Evolutionary conservation across 2,329 filamentous ascomycete species (phyloP).

Genomic region (Epichloe elymi): DNA sequence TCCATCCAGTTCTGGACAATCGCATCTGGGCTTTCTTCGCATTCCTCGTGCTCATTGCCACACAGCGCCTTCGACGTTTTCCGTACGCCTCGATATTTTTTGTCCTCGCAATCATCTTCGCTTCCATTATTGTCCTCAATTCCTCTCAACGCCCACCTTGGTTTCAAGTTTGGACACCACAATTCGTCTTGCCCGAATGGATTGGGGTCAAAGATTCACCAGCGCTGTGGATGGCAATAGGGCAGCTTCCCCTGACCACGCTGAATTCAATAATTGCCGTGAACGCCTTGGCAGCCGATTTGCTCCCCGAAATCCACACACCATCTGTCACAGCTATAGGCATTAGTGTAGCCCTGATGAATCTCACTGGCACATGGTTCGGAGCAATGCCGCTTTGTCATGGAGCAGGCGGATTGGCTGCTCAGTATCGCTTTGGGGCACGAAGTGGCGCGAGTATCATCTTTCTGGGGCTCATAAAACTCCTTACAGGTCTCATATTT

Average conservation of each 20-base stretch:
- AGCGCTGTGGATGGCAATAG: slow-evolving; percentile 51
- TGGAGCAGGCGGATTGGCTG: slow-evolving; percentile 80
- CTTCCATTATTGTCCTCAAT: slow-evolving; percentile 28
- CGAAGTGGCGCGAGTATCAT: slow-evolving; percentile 76
- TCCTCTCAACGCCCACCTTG: slow-evolving; percentile 29
- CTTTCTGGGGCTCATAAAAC: slow-evolving; percentile 62
- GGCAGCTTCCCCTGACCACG: slow-evolving; percentile 83
- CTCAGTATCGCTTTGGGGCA: slow-evolving; percentile 82
- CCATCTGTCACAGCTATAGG: slow-evolving; percentile 68
- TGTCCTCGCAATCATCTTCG: slow-evolving; percentile 52
- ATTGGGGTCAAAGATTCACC: slow-evolving; percentile 14
- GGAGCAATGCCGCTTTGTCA: slow-evolving; percentile 94
- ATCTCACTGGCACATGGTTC: slow-evolving; percentile 77
- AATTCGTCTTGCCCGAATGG: slow-evolving; percentile 24
- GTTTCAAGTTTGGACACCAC: slow-evolving; percentile 48
- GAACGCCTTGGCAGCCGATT: slow-evolving; percentile 61
- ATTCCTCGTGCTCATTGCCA: slow-evolving; percentile 57
- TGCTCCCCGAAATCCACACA: slow-evolving; percentile 54
- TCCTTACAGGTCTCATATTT: slow-evolving; percentile 62
- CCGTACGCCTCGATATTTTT: slow-evolving; percentile 73
- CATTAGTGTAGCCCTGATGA: slow-evolving; percentile 71
- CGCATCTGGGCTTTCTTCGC: slow-evolving; percentile 62
- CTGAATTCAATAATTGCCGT: slow-evolving; percentile 90
- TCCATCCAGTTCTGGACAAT: slow-evolving; percentile 59
- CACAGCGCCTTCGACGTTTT: slow-evolving; percentile 50